Percentiles rank a stretch among this genome's conserved stretches.
Conservation (phyloP, 306 rosid species). For the Corylus americana region DNA sequence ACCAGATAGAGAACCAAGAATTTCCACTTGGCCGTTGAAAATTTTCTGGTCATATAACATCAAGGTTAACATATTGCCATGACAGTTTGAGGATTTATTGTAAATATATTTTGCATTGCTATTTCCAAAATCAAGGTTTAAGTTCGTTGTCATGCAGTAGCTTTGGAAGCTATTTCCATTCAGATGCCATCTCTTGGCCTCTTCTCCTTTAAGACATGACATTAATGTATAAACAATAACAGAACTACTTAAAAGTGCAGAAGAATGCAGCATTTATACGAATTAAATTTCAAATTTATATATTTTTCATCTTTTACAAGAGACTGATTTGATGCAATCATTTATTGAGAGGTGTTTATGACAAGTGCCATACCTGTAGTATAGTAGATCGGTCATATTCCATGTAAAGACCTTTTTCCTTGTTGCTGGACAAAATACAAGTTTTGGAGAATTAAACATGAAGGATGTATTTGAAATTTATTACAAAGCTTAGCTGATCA, state of each 20-base stretch:
- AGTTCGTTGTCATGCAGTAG: background rate
- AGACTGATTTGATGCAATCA: background rate
- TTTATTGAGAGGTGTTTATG: background rate
- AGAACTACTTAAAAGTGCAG: background rate
- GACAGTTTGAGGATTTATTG: background rate
- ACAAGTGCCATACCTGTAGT: slow-evolving; percentile 66
- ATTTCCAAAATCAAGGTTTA: background rate
- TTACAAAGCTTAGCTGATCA: slow-evolving; percentile 12
- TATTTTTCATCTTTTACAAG: background rate
- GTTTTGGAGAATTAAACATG: slow-evolving; percentile 29
- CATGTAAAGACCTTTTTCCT: slow-evolving; percentile 93
- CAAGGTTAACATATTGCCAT: slow-evolving; percentile 2
- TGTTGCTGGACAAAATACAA: slow-evolving; percentile 67
- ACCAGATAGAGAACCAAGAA: background rate
- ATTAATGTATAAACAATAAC: background rate
- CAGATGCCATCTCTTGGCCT: background rate
- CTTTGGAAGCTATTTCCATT: background rate
- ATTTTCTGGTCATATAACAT: slow-evolving; percentile 11
- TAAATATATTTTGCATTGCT: background rate
- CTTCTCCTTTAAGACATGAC: background rate
- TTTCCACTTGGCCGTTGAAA: slow-evolving; percentile 12
- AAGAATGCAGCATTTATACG: background rate
- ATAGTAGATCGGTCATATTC: slow-evolving; percentile 92
- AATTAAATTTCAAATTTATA: background rate
- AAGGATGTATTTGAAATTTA: slow-evolving; percentile 17